A percentile compares a stretch with the other conserved stretches of the same genome.
phyloP scores from a whole-genome alignment of 805 yeast species.

The Wickerhamomyces bovis region DNA sequence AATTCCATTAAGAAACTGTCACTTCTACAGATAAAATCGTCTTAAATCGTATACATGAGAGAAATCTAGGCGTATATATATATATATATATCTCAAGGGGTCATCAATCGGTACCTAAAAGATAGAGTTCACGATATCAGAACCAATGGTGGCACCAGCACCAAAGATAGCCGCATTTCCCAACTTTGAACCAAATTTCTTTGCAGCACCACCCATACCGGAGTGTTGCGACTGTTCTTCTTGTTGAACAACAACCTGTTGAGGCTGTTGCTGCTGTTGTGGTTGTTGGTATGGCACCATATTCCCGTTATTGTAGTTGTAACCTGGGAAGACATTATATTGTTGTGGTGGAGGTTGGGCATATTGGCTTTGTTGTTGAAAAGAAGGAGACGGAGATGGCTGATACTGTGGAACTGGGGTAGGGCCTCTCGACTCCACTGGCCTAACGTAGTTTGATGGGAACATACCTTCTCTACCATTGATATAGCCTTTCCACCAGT shows the following conservation, averaged over 20 bases:
- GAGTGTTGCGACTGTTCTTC: conserved; percentile 26
- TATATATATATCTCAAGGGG: not conserved
- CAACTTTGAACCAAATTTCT: conserved; percentile 69
- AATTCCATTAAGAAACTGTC: no score
- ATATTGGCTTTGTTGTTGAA: conserved; percentile 6
- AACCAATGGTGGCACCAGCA: conserved; percentile 93
- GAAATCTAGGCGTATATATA: not conserved
- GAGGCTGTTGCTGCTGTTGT: conserved; percentile 28
- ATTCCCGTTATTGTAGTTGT: conserved; percentile 22
- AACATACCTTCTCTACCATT: conserved; percentile 69
- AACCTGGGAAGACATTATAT: conserved; percentile 22
- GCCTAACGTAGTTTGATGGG: conserved; percentile 79
- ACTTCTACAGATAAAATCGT: not conserved
- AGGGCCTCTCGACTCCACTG: conserved; percentile 6
- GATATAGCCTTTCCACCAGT: conserved; percentile 86
- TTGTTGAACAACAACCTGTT: conserved; percentile 24
- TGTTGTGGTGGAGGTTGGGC: conserved; percentile 49
- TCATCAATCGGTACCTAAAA: conserved; percentile 31
- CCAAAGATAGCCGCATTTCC: conserved; percentile 95
- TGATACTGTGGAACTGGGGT: conserved; percentile 13
- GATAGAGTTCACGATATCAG: conserved; percentile 70
- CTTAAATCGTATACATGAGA: not conserved
- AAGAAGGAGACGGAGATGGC: conserved; percentile 5
- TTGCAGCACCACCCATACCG: conserved; percentile 31
- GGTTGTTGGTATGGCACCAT: conserved; percentile 25